phyloP scores from a whole-genome alignment of 163 green algal species.

The Coccomyxa subellipsoidea region DNA sequence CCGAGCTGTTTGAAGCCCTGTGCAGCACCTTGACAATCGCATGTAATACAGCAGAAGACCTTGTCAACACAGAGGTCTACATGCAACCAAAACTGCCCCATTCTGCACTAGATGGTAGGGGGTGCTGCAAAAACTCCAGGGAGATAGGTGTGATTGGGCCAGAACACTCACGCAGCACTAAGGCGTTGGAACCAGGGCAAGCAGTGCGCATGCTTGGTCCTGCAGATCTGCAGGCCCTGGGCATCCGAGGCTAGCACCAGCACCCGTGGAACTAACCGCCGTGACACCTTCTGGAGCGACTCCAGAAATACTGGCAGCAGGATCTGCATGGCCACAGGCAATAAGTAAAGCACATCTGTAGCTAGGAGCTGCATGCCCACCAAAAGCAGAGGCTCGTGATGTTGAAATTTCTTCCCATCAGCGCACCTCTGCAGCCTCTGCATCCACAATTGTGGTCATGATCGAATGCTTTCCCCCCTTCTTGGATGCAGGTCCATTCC shows the following conservation, averaged over 20 bases:
- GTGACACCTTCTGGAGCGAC: background rate
- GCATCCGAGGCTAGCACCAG: background rate
- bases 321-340: background rate
- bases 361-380: too few relatives aligned
- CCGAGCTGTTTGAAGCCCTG: background rate
- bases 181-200: background rate
- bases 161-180: background rate
- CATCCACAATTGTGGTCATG: background rate
- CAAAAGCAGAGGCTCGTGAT: too few relatives aligned
- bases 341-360: too few relatives aligned
- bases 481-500: background rate
- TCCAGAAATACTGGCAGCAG: background rate
- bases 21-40: background rate
- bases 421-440: background rate
- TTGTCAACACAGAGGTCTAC: too few relatives aligned
- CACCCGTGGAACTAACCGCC: background rate
- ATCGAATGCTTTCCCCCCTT: background rate
- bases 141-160: too few relatives aligned
- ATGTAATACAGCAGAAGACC: background rate
- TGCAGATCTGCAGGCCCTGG: background rate
- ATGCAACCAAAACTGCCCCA: too few relatives aligned
- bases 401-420: background rate
- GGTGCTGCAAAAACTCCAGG: too few relatives aligned
- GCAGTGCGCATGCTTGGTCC: background rate
- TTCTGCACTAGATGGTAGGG: too few relatives aligned